phyloP scores from a whole-genome alignment of 495 filamentous ascomycete species.

The Penicillium ucsense region DNA sequence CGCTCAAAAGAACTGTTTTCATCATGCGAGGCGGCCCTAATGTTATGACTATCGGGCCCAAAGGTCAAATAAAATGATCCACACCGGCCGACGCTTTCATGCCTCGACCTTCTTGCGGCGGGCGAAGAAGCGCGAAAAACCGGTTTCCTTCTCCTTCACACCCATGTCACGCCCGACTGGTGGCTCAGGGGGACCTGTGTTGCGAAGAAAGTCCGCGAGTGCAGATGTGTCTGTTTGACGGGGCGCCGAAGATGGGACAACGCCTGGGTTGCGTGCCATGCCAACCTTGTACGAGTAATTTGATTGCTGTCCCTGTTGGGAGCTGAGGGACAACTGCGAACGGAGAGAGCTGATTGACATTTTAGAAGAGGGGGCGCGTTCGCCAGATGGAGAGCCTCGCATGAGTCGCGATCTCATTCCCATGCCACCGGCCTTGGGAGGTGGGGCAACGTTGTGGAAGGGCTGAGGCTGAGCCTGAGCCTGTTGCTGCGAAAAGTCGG shows the following conservation, averaged over 20 bases:
- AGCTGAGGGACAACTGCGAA: conserved; percentile 11
- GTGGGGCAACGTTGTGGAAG: conserved; percentile 13
- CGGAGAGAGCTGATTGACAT: conserved; percentile 27
- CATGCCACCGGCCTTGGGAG: conserved; percentile 37
- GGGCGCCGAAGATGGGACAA: conserved; percentile 17
- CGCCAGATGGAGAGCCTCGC: conserved; percentile 24
- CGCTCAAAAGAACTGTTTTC: not conserved
- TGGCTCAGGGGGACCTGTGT: conserved; percentile 58
- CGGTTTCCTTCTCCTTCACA: conserved; percentile 18
- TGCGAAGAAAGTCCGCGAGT: conserved; percentile 70
- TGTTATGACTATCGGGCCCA: no score
- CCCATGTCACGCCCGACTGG: conserved; percentile 7
- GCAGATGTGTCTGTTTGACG: conserved; percentile 52
- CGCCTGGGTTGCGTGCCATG: conserved; percentile 24
- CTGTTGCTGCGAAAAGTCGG: conserved; percentile 40
- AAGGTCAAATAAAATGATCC: conserved; percentile 10
- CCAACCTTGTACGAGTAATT: conserved; percentile 35
- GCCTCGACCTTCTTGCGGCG: conserved; percentile 36
- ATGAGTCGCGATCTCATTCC: conserved; percentile 56
- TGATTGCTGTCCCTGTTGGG: conserved; percentile 9
- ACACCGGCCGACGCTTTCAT: conserved; percentile 7
- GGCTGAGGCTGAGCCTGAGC: conserved; percentile 39
- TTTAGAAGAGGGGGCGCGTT: conserved; percentile 18
- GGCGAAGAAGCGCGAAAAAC: conserved; percentile 31
- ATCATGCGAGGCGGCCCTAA: no score